Evolutionary conservation across 2,329 filamentous ascomycete genomes (phyloP).

Genomic region (Parafenestella ontariensis): DNA sequence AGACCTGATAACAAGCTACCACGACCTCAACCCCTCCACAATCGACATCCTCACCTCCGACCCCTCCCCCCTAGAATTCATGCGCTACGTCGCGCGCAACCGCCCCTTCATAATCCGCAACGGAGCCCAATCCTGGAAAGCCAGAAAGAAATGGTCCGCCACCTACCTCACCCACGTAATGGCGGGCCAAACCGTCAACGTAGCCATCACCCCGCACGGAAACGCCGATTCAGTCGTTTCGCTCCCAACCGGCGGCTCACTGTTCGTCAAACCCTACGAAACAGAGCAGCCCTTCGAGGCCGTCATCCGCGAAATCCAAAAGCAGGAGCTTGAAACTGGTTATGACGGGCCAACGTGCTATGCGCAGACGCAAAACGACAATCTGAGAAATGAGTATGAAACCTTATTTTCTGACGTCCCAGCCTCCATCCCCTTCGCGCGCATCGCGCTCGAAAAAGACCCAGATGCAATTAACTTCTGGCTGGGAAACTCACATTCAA

Average conservation of each 20-base stretch:
- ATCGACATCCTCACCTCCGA: slow-evolving; percentile 69
- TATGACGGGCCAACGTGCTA: slow-evolving; percentile 55
- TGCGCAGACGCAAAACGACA: slow-evolving; percentile 85
- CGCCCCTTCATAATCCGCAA: slow-evolving; percentile 75
- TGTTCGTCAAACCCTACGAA: slow-evolving; percentile 77
- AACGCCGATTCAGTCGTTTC: slow-evolving; percentile 68
- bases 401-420: slow-evolving; percentile 69
- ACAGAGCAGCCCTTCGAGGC: slow-evolving; percentile 66
- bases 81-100: slow-evolving; percentile 77
- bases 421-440: slow-evolving; percentile 71
- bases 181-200: slow-evolving; percentile 67
- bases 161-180: slow-evolving; percentile 65
- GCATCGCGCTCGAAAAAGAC: slow-evolving; percentile 68
- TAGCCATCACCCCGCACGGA: slow-evolving; percentile 78
- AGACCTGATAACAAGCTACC: slow-evolving; percentile 70
- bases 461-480: slow-evolving; percentile 84
- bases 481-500: slow-evolving; percentile 74
- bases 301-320: slow-evolving; percentile 68
- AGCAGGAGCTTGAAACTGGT: slow-evolving; percentile 56
- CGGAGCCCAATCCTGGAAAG: slow-evolving; percentile 69
- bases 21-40: slow-evolving; percentile 70
- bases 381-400: slow-evolving; percentile 75
- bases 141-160: slow-evolving; percentile 68
- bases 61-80: slow-evolving; percentile 79
- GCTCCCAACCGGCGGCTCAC: slow-evolving; percentile 58